These are phyloP conservation scores for Scedosporium aurantiacum DNA, from an alignment of 2,329 filamentous ascomycete species.

Conservation along the genomic window DNA sequence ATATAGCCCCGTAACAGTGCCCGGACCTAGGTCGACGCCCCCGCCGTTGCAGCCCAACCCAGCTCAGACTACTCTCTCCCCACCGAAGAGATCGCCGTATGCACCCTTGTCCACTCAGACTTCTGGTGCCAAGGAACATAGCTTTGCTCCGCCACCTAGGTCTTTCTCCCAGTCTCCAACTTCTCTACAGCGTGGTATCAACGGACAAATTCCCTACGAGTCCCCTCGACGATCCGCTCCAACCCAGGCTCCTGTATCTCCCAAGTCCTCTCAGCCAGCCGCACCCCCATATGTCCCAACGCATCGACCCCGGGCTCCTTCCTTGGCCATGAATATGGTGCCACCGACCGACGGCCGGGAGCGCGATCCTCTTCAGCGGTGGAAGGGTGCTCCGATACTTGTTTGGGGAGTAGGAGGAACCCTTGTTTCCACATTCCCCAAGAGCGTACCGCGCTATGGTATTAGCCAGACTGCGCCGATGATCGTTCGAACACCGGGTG, in stretches of 20 bases:
- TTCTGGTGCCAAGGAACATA: constrained; percentile 15
- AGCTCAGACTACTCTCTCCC: constrained; percentile 36
- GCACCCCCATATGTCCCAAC: constrained; percentile 18
- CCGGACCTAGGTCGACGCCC: constrained; percentile 33
- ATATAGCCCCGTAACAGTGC: constrained; percentile 24
- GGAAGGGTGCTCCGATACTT: constrained; percentile 82
- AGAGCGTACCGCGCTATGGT: constrained; percentile 75
- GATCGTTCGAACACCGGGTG: constrained; percentile 72
- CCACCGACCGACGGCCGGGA: constrained; percentile 55
- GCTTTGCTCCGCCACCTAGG: constrained; percentile 45
- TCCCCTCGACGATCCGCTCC: constrained; percentile 43
- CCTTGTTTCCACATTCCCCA: constrained; percentile 76
- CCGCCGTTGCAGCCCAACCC: constrained; percentile 21
- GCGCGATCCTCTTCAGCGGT: constrained; percentile 71
- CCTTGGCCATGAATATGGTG: constrained; percentile 45
- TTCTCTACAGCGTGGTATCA: constrained; percentile 28
- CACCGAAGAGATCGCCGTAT: constrained; percentile 40
- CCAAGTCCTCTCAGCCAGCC: constrained; percentile 2
- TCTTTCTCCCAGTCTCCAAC: constrained; percentile 54
- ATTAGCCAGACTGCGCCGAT: constrained; percentile 62
- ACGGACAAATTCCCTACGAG: constrained; percentile 23
- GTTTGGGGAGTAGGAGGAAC: constrained; percentile 80
- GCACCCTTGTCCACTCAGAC: constrained; percentile 20
- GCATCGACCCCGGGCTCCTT: constrained; percentile 38
- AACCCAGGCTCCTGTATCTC: constrained; percentile 18